phyloP scores from a whole-genome alignment of 306 rosid species.

The Lathyrus oleraceus region DNA sequence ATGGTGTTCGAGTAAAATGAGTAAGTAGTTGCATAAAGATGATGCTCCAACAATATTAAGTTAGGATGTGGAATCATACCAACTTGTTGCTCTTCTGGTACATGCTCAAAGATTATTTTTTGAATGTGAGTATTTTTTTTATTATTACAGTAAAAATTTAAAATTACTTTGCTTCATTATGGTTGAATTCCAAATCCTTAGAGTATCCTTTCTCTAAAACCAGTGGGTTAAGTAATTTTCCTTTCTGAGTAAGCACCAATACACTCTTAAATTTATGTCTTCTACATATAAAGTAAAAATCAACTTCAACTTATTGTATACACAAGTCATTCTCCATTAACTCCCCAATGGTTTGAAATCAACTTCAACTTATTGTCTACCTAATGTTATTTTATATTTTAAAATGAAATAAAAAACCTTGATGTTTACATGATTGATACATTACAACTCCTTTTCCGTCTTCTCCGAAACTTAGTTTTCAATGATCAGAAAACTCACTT shows the following conservation, averaged over 20 bases:
- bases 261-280: not conserved
- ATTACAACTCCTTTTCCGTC: slow-evolving; percentile 14
- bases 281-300: not conserved
- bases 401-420: not conserved
- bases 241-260: not conserved
- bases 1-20: too few relatives aligned
- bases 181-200: too few relatives aligned
- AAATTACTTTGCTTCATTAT: too few relatives aligned
- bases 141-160: too few relatives aligned
- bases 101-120: too few relatives aligned
- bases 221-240: too few relatives aligned
- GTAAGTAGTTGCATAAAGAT: too few relatives aligned
- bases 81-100: too few relatives aligned
- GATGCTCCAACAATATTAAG: too few relatives aligned
- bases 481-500: not conserved
- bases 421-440: slow-evolving; percentile 25
- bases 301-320: not conserved
- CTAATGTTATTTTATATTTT: not conserved
- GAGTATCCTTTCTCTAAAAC: too few relatives aligned
- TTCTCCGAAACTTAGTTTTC: slow-evolving; percentile 20
- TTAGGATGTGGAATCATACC: too few relatives aligned
- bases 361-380: not conserved
- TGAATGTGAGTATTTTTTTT: too few relatives aligned
- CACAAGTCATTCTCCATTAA: not conserved
- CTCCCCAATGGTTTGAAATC: not conserved